Percentiles rank a stretch among this genome's conserved stretches.
These are phyloP conservation scores for Thermomucor indicae-seudaticae DNA, from an alignment of 371 early-diverging fungal species.

Conservation along the genomic window DNA sequence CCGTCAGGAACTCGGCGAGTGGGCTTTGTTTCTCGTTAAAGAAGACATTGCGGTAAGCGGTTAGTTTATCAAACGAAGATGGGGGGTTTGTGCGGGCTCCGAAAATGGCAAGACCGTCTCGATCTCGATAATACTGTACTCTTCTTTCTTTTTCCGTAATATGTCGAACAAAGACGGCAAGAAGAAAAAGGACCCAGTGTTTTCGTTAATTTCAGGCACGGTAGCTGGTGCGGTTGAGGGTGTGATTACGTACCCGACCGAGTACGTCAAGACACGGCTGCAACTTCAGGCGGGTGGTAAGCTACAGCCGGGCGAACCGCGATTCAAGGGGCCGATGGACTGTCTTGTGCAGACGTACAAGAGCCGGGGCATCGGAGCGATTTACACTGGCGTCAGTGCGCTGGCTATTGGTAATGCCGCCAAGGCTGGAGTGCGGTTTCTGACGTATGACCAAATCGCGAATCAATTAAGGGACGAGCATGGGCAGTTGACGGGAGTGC, in stretches of 20 bases:
- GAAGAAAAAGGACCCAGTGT: constrained; percentile 35
- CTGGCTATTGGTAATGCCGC: constrained; percentile 86
- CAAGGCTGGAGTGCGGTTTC: constrained; percentile 90
- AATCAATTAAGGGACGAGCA: constrained; percentile 63
- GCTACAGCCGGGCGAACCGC: constrained; percentile 39
- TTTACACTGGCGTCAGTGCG: constrained; percentile 40
- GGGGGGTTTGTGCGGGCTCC: not conserved
- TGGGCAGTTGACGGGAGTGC: constrained; percentile 62
- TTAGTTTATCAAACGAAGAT: too few species aligned
- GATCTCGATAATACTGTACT: not conserved
- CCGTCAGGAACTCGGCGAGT: too few species aligned
- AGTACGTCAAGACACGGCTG: constrained; percentile 91
- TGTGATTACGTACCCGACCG: constrained; percentile 86
- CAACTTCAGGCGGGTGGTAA: constrained; percentile 74
- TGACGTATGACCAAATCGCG: constrained; percentile 84
- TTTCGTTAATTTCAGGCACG: constrained; percentile 75
- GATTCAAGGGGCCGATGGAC: constrained; percentile 80
- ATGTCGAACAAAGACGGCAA: constrained; percentile 3
- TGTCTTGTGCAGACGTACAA: constrained; percentile 62
- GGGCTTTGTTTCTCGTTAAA: too few species aligned
- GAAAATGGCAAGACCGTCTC: not conserved
- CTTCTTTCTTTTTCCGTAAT: not conserved
- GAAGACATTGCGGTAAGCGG: too few species aligned
- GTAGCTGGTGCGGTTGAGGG: constrained; percentile 89
- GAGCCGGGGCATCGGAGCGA: constrained; percentile 17